These are phyloP conservation scores for Monotropa hypopitys DNA, from an alignment of 179 eudicot genomes.

Conservation along the genomic window DNA sequence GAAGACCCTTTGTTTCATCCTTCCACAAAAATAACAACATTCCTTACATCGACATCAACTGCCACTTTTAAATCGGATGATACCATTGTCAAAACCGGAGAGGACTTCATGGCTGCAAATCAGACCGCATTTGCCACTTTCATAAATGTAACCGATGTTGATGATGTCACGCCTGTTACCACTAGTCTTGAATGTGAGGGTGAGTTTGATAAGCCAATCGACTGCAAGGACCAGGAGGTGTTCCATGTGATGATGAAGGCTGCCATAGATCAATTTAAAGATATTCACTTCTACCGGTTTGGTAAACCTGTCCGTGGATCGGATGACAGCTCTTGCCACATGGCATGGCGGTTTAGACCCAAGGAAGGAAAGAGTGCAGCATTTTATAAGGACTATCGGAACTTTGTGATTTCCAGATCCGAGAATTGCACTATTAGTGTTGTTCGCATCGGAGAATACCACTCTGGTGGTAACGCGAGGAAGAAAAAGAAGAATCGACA, in stretches of 20 bases:
- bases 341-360: conserved; percentile 97
- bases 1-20: conserved; percentile 83
- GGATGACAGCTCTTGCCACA: conserved; percentile 62
- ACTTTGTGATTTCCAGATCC: conserved; percentile 39
- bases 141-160: conserved; percentile 28
- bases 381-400: conserved; percentile 64
- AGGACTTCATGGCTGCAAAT: conserved; percentile 70
- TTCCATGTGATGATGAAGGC: conserved; percentile 85
- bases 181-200: conserved; percentile 22
- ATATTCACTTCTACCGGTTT: conserved; percentile 71
- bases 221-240: conserved; percentile 69
- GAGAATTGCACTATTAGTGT: conserved; percentile 60
- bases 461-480: conserved; percentile 71
- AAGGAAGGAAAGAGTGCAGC: conserved; percentile 69
- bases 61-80: conserved; percentile 65
- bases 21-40: conserved; percentile 56
- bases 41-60: conserved; percentile 54
- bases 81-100: conserved; percentile 67
- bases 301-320: conserved; percentile 76
- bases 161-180: not conserved
- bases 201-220: conserved; percentile 57
- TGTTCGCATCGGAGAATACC: conserved; percentile 58
- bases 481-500: conserved; percentile 55
- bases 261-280: conserved; percentile 75
- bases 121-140: conserved; percentile 53